These are phyloP conservation scores for Sphenostylis stenocarpa DNA, from an alignment of 306 rosid species.

Conservation along the genomic window DNA sequence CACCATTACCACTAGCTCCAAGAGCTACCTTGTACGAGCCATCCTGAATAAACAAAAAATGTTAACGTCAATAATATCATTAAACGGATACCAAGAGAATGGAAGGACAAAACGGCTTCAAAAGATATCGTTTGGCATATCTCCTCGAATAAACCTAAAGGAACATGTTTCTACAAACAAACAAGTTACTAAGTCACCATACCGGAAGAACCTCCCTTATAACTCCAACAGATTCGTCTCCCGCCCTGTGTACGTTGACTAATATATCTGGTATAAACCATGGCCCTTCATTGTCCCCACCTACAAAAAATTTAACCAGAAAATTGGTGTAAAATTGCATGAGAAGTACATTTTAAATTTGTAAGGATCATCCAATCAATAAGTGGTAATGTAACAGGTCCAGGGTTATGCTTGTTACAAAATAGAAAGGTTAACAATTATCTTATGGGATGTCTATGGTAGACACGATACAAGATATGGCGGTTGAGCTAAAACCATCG, in stretches of 20 bases:
- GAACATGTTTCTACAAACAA: not conserved
- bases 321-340: not conserved
- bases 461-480: not conserved
- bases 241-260: constrained; percentile 78
- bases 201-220: constrained; percentile 91
- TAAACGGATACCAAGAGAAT: not conserved
- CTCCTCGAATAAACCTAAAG: not conserved
- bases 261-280: constrained; percentile 85
- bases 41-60: constrained; percentile 58
- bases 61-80: not conserved
- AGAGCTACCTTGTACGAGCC: constrained; percentile 77
- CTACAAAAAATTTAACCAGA: constrained; percentile 46
- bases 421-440: constrained; percentile 3
- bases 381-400: not conserved
- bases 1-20: constrained; percentile 78
- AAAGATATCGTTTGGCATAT: not conserved
- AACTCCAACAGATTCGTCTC: constrained; percentile 75
- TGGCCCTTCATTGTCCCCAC: constrained; percentile 90
- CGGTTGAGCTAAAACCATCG: not conserved
- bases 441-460: not conserved
- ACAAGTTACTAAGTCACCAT: constrained; percentile 32
- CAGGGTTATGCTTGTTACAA: not conserved
- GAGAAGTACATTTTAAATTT: not conserved
- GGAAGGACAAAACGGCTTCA: not conserved
- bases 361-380: not conserved